These are phyloP conservation scores for Phlebiopsis gigantea DNA, from an alignment of 768 basidiomycete genomes.

Conservation along the genomic window DNA sequence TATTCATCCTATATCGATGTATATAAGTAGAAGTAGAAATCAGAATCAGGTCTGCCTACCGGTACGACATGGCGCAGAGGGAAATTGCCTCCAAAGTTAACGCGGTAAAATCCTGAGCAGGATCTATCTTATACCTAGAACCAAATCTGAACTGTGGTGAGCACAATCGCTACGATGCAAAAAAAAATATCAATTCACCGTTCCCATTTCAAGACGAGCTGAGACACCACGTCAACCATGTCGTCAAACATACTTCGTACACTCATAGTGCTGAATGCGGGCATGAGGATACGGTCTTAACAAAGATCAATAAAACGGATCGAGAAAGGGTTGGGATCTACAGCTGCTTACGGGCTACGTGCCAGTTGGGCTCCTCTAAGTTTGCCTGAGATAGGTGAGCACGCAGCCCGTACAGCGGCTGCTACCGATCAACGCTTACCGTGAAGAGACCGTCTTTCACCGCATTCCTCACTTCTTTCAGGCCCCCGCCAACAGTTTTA, in stretches of 20 bases:
- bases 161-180: not conserved
- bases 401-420: not conserved
- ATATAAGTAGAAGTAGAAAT: not conserved
- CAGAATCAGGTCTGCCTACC: constrained; percentile 17
- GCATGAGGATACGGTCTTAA: constrained; percentile 35
- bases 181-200: constrained; percentile 19
- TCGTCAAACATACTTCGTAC: constrained; percentile 43
- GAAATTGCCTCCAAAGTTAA: constrained; percentile 43
- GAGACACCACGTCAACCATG: constrained; percentile 40
- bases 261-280: constrained; percentile 36
- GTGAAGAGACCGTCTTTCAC: constrained; percentile 40
- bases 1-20: constrained; percentile 33
- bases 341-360: constrained; percentile 33
- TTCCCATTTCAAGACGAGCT: constrained; percentile 41
- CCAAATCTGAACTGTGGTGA: constrained; percentile 27
- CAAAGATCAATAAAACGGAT: not conserved
- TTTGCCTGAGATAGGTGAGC: constrained; percentile 23
- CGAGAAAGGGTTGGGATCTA: not conserved
- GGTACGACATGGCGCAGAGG: constrained; percentile 37
- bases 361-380: constrained; percentile 40
- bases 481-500: constrained; percentile 30
- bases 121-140: constrained; percentile 34
- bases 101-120: constrained; percentile 40
- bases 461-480: constrained; percentile 32
- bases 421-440: constrained; percentile 16